phyloP scores from a whole-genome alignment of 768 basidiomycete species.

The Pleurotus cornucopiae region DNA sequence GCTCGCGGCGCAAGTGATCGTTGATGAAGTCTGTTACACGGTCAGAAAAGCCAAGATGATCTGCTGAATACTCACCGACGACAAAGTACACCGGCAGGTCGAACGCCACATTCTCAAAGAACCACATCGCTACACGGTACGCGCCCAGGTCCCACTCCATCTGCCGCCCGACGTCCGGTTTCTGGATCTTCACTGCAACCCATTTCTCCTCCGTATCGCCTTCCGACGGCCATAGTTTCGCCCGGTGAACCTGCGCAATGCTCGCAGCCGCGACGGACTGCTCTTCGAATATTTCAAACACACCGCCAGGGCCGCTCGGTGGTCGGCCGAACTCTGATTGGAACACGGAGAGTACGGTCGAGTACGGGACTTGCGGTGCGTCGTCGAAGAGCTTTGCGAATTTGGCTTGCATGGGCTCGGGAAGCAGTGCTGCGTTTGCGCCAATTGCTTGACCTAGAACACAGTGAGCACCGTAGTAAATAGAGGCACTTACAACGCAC shows the following conservation, averaged over 20 bases:
- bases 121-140: constrained; percentile 72
- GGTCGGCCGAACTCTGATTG: constrained; percentile 61
- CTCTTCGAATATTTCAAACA: constrained; percentile 79
- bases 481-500: constrained; percentile 28
- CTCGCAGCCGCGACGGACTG: constrained; percentile 82
- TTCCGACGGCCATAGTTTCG: constrained; percentile 43
- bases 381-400: constrained; percentile 85
- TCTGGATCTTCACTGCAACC: constrained; percentile 95
- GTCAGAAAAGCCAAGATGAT: neutral
- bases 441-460: constrained; percentile 66
- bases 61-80: constrained; percentile 48
- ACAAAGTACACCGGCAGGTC: constrained; percentile 82
- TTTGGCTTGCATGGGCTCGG: constrained; percentile 76
- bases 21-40: constrained; percentile 60
- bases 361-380: constrained; percentile 80
- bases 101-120: constrained; percentile 76
- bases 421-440: constrained; percentile 82
- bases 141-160: constrained; percentile 80
- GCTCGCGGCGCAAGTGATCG: constrained; percentile 77
- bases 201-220: constrained; percentile 46
- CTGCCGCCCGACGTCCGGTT: constrained; percentile 82
- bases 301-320: constrained; percentile 61
- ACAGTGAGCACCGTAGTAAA: neutral
- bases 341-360: constrained; percentile 65
- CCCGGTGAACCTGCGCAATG: constrained; percentile 89